Evolutionary conservation across 805 yeast genomes (phyloP).

Genomic region (Hanseniaspora lachancei): DNA sequence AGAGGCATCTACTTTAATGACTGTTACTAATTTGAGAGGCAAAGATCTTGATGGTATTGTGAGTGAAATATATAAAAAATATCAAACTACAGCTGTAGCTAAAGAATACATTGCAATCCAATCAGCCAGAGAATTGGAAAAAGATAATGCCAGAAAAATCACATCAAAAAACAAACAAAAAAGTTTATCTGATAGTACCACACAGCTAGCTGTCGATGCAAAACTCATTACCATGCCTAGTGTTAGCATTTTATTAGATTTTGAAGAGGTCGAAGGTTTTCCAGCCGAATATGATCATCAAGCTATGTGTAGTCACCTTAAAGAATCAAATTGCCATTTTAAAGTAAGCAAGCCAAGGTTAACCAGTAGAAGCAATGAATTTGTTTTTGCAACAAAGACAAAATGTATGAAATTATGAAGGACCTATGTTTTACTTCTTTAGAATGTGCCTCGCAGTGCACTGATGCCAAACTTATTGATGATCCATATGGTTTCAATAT

Average conservation of each 20-base stretch:
- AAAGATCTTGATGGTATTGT: too few species aligned
- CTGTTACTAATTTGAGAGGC: too few species aligned
- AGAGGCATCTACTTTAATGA: too few species aligned
- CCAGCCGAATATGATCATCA: neutral
- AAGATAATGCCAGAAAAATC: too few species aligned
- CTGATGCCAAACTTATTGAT: neutral
- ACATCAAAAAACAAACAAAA: too few species aligned
- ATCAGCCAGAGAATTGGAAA: too few species aligned
- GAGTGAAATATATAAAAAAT: too few species aligned
- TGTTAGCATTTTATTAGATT: neutral
- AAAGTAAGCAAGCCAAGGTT: neutral
- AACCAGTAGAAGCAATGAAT: neutral
- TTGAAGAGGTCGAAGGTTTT: neutral
- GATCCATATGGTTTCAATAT: neutral
- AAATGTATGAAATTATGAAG: neutral
- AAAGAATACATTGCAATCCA: too few species aligned
- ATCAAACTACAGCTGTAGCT: too few species aligned
- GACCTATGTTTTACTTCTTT: neutral
- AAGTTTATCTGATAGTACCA: too few species aligned
- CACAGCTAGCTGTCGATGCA: too few species aligned
- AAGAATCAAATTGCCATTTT: neutral
- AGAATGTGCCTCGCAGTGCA: neutral
- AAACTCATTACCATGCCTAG: neutral
- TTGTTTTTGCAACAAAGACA: neutral
- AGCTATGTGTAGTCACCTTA: neutral